Base-by-base conservation (phyloP, 1,284 basidiomycete species). In the Cutaneotrichosporon cutaneum region DNA sequence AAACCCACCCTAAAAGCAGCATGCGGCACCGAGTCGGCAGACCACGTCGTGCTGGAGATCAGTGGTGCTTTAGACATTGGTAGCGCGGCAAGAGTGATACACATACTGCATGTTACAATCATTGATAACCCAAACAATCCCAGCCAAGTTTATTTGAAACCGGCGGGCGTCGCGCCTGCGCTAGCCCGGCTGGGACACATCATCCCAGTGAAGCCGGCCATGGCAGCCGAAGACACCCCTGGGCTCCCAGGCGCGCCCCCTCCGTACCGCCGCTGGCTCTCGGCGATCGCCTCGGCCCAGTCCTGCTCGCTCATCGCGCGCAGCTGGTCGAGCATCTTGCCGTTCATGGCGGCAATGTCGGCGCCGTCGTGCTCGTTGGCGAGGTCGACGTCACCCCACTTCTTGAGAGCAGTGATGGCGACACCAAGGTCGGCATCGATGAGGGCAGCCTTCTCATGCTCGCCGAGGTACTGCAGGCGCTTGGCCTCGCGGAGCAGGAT, bases 341-440 rank as follows among this genome's bases (percentile, higher is more conserved):
- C 67, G 50, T 69, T 66, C 53, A 72, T 58, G 14, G 69, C 70
- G 14, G 70, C 70, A 54, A 72, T 66, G 56, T 72, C 70, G 22
- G 58, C 58, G 7, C 62, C 59, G 39, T 69, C 67, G 57, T 68
- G 63, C 21, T 57, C 55, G 30, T 61, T 62, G n/a, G 58, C 57
- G 36, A 69, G 58, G 36, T 65, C 63, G 32, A 65, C 61, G 36
- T 64, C 65, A 39, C 71, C 71, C 62, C 71, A 69, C 53, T 59
- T 63, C 51, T 68, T 68, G 27, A 72, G 51, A 8, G 64, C 58
- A 11, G 63, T 54, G 18, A 70, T 67, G n/a, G 71, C 66, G 8
- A 70, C 65, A 44, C 68, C 68, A 4, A 72, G 60, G 51, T 74
- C 72, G 42, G 61, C 61, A 54, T 72, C 70, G 21, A 74, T 54